Percentiles rank a stretch among this genome's conserved stretches.
Conservation (phyloP, 1,284 basidiomycete genomes). For the Chalciporus sp. region DNA sequence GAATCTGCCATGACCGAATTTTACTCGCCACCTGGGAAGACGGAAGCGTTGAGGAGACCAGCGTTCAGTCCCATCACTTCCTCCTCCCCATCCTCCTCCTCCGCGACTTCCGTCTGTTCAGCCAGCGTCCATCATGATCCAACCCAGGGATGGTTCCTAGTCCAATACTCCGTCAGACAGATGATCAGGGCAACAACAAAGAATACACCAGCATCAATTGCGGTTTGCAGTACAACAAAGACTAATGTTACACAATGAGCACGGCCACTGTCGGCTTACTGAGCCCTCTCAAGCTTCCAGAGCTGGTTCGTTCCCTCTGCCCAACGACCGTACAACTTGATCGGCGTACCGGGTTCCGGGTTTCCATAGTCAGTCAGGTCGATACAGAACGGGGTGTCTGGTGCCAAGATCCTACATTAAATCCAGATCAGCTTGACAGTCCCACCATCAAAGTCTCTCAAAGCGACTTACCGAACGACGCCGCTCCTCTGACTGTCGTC, state of each 20-base stretch:
- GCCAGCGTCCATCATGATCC: no score
- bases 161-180: no score
- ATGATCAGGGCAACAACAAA: background rate
- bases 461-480: conserved; percentile 22
- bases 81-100: no score
- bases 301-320: conserved; percentile 33
- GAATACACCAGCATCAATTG: background rate
- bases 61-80: no score
- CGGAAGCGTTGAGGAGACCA: no score
- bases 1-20: no score
- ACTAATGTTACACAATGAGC: background rate
- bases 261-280: conserved; percentile 4
- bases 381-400: conserved; percentile 17
- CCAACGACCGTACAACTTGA: conserved; percentile 38
- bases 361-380: conserved; percentile 41
- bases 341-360: conserved; percentile 31
- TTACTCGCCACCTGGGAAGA: no score
- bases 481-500: conserved; percentile 22
- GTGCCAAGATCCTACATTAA: conserved; percentile 28
- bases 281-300: conserved; percentile 27
- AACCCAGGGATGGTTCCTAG: no score
- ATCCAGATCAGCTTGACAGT: no score
- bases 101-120: no score
- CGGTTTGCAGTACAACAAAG: background rate
- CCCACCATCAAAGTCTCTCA: no score